Evolutionary conservation across 2,329 filamentous ascomycete genomes (phyloP), one percentile per base, ranked within the genome.

Genomic region (Botrytis cinerea): DNA sequence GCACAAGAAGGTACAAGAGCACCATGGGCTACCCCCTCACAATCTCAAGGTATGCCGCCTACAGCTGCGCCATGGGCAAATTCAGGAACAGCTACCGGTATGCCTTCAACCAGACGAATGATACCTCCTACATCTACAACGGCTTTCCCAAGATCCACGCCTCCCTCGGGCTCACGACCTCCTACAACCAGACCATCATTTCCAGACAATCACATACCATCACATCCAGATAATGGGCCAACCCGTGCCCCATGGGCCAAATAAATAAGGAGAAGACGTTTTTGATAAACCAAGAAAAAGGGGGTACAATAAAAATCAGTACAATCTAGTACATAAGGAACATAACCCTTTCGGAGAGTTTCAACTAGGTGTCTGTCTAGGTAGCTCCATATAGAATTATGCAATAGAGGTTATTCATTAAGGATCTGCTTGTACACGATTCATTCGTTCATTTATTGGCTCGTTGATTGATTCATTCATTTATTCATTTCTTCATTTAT

Each of bases 221-320:
- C 43, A 16, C 57, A 51, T 28, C 32, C 54, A 63, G 66, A 67
- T 43, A 70, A 81, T 74, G 74, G 74, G 2, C 76, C 76, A 40
- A 84, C 82, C 4, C 83, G 80, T 74, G 83, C 82, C 22, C 83
- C 83, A 22, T 83, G 82, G 83, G 80, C 80, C 7, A 72, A 25
- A 35, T 66, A 69, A 68, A 40, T 20, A 40, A 18, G n/a, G 38
- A 63, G 38, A 40, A 62, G 25, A 43, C 38, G n/a, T 18, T 43
- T 43, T 43, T 25, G 57, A 38, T 4, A 12, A 25, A n/a, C 10
- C 22, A 40, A 6, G 3, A 18, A n/a, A 61, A 61, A 40, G 35
- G 59, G 32, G 59, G 9, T 61, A 25, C 35, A 40, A 61, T 9
- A 38, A n/a, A n/a, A 25, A 22, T 3, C 4, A 14, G 48, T 14